phyloP scores from a whole-genome alignment of 306 rosid genomes.

The Castanopsis chinensis region DNA sequence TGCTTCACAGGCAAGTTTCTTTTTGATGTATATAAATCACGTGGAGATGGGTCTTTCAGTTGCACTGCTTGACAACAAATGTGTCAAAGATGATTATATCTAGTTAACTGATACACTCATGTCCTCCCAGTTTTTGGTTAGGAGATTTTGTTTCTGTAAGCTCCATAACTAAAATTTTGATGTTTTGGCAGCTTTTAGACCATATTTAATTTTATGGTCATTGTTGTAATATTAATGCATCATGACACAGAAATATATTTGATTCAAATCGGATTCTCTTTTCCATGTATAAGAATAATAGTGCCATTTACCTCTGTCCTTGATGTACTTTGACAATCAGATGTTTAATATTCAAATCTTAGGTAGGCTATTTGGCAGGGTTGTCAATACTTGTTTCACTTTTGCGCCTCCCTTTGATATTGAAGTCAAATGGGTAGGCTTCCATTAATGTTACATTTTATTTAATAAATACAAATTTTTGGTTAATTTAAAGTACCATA shows the following conservation, averaged over 20 bases:
- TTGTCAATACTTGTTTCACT: too few species aligned
- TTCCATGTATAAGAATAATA: background rate
- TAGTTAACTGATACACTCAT: conserved; percentile 4
- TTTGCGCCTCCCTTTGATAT: too few species aligned
- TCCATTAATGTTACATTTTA: too few species aligned
- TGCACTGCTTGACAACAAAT: conserved; percentile 21
- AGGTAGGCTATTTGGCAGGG: too few species aligned
- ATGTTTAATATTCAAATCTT: background rate
- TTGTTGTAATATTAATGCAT: background rate
- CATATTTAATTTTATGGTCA: conserved; percentile 6
- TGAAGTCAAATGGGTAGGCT: too few species aligned
- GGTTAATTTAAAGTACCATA: too few species aligned
- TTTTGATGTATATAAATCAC: conserved; percentile 45
- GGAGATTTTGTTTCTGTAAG: conserved; percentile 13
- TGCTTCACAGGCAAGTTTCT: conserved; percentile 20
- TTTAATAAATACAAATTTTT: too few species aligned
- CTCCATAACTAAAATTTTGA: background rate
- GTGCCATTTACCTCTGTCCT: conserved; percentile 4
- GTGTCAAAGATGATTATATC: conserved; percentile 10
- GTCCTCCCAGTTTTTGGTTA: conserved; percentile 20
- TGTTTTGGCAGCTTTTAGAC: conserved; percentile 15
- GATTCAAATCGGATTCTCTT: conserved; percentile 1
- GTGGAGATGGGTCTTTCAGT: conserved; percentile 21
- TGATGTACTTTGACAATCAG: background rate
- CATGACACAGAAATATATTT: background rate